phyloP scores from a whole-genome alignment of 1,139 yeast species.

The Wickerhamomyces sp. region DNA sequence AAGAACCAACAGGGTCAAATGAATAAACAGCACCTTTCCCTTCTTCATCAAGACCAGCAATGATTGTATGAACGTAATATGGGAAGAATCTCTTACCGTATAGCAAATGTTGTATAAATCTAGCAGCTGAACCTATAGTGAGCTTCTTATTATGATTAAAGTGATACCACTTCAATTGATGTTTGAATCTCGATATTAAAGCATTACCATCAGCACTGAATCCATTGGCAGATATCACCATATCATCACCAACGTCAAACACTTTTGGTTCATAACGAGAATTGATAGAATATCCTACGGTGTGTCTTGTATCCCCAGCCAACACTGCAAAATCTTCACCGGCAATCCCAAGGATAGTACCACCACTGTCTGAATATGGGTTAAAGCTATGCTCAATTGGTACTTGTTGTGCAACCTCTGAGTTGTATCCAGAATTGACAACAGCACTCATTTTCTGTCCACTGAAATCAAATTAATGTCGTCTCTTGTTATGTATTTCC shows the following conservation, averaged over 20 bases:
- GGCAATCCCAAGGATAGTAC: slow-evolving; percentile 95
- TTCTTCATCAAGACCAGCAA: slow-evolving; percentile 92
- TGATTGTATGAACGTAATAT: slow-evolving; percentile 88
- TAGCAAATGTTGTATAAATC: slow-evolving; percentile 84
- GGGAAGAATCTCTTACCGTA: slow-evolving; percentile 96
- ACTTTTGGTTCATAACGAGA: slow-evolving; percentile 91
- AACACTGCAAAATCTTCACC: slow-evolving; percentile 95
- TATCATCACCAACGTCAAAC: slow-evolving; percentile 82
- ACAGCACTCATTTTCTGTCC: slow-evolving; percentile 14
- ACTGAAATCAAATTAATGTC: neutral
- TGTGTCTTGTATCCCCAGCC: slow-evolving; percentile 97
- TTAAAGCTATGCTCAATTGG: slow-evolving; percentile 94
- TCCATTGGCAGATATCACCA: slow-evolving; percentile 90
- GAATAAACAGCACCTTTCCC: slow-evolving; percentile 95
- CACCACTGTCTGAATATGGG: slow-evolving; percentile 96
- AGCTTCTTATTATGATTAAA: slow-evolving; percentile 79
- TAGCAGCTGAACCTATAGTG: slow-evolving; percentile 72
- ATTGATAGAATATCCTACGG: slow-evolving; percentile 89
- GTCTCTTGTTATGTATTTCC: neutral
- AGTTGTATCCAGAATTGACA: slow-evolving; percentile 58
- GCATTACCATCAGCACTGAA: slow-evolving; percentile 95
- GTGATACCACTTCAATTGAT: slow-evolving; percentile 89
- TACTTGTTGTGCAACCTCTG: slow-evolving; percentile 40
- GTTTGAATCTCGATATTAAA: slow-evolving; percentile 69
- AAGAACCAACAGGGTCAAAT: slow-evolving; percentile 96